Base-by-base conservation (phyloP, 805 yeast species). In the Clavispora fructus region DNA sequence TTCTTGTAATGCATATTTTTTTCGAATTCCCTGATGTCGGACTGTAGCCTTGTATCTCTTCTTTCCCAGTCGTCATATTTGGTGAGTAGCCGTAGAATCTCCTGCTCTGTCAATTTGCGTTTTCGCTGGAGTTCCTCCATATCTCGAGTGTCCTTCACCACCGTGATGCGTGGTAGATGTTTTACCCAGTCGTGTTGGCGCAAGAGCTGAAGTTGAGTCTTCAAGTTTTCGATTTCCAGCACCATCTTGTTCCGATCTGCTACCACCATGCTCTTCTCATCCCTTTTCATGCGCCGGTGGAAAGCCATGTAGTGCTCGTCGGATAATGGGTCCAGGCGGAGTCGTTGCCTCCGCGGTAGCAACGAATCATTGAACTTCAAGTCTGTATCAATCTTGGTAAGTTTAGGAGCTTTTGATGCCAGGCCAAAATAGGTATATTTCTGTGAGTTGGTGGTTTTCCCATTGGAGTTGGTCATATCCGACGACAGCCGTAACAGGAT, bases 201-300 rank as follows among this genome's bases (percentile, higher is more conserved):
- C 4, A 71, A 60, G 46, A 77, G 62, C 46, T 67, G 61, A 26
- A 65, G 65, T 51, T 73, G 75, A 11, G 75, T 74, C 28, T 68
- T 61, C 31, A 80, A 69, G 17, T 72, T 74, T 44, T 83, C 88
- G 28, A 80, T 78, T 55, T 85, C 92, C 8, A 68, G 60, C 41
- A 75, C 65, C 39, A 81, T 68, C 45, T 75, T 72, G 41, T 72
- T 76, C 25, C 77, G 67, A 52, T 85, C 91, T 1, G 75, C 66
- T 31, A 69, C 69, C 27, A 71, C 65, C 77, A 83, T 80, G 40
- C 78, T 71, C 48, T 74, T 75, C 61, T 87, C 95, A 43, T 82
- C 83, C 45, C 77, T 77, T 51, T 76, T 78, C 80, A 84, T 78
- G 35, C 77, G 71, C 37, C 73, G 72, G 62, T 85, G 91, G 54